Percentiles rank a stretch among this genome's conserved stretches.
These are phyloP conservation scores for Malassezia equina DNA, from an alignment of 1,284 basidiomycete genomes.

Conservation along the genomic window DNA sequence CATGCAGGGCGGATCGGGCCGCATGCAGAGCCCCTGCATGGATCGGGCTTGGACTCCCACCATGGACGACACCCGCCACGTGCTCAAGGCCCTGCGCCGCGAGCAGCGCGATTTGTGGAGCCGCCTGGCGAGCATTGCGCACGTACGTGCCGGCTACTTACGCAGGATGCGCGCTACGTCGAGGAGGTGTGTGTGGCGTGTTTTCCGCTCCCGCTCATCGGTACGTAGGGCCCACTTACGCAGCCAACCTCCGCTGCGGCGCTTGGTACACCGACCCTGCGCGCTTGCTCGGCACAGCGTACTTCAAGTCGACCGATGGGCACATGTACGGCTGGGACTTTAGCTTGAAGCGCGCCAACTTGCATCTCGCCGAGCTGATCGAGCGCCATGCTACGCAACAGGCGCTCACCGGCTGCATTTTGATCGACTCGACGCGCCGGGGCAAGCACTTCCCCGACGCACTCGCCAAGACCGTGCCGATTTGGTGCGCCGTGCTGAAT, in stretches of 20 bases:
- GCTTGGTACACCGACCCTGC: constrained; percentile 79
- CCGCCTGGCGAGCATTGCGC: constrained; percentile 12
- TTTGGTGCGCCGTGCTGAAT: constrained; percentile 91
- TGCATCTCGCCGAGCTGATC: constrained; percentile 64
- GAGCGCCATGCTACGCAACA: constrained; percentile 49
- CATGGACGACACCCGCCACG: constrained; percentile 1
- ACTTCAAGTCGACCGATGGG: constrained; percentile 97
- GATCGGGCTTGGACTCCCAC: not conserved
- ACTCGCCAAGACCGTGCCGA: constrained; percentile 82
- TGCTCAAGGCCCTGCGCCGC: constrained; percentile 10
- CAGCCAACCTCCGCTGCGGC: constrained; percentile 83
- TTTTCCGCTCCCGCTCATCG: constrained; percentile 12
- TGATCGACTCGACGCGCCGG: constrained; percentile 84
- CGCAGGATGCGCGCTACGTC: constrained; percentile 12
- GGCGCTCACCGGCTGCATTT: constrained; percentile 56
- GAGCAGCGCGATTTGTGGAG: constrained; percentile 12
- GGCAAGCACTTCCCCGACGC: constrained; percentile 94
- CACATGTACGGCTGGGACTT: constrained; percentile 57
- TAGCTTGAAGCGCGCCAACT: constrained; percentile 58
- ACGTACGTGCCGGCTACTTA: constrained; percentile 1
- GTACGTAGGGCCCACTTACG: constrained; percentile 14
- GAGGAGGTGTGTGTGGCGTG: constrained; percentile 7
- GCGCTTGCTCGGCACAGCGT: constrained; percentile 54
- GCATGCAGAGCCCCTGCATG: not conserved
- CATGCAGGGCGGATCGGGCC: not conserved